Evolutionary conservation across 2,329 filamentous ascomycete genomes (phyloP).

Genomic region (Colletotrichum musae): DNA sequence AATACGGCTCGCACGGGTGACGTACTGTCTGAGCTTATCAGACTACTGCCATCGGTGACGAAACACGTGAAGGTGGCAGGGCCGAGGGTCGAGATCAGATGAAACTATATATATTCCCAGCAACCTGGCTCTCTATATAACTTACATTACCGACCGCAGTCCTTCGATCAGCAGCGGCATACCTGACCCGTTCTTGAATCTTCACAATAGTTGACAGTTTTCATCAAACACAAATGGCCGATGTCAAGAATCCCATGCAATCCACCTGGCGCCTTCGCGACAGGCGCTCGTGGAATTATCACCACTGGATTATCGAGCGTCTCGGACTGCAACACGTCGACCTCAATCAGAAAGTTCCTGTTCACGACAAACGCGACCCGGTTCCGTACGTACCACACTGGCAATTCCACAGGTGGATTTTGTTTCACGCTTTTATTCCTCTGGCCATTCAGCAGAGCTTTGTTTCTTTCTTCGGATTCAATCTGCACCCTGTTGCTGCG

Average conservation of each 20-base stretch:
- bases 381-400: constrained; percentile 56
- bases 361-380: constrained; percentile 57
- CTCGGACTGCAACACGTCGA: constrained; percentile 47
- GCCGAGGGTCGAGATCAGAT: constrained; percentile 29
- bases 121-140: too few relatives aligned
- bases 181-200: too few relatives aligned
- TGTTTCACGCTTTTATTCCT: constrained; percentile 54
- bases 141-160: too few relatives aligned
- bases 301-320: constrained; percentile 51
- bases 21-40: constrained; percentile 27
- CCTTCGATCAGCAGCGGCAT: too few relatives aligned
- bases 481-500: constrained; percentile 48
- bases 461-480: constrained; percentile 48
- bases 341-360: constrained; percentile 51
- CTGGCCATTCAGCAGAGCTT: constrained; percentile 55
- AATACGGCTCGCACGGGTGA: neutral
- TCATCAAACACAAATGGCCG: neutral
- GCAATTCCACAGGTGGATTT: constrained; percentile 56
- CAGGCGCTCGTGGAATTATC: constrained; percentile 48
- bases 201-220: neutral
- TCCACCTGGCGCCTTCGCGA: constrained; percentile 54
- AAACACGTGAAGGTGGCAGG: constrained; percentile 32
- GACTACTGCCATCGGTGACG: neutral
- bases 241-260: constrained; percentile 55
- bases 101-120: constrained; percentile 25